Base-by-base conservation (phyloP, 73 alveolate genomes). In the Uronychia setigera region DNA sequence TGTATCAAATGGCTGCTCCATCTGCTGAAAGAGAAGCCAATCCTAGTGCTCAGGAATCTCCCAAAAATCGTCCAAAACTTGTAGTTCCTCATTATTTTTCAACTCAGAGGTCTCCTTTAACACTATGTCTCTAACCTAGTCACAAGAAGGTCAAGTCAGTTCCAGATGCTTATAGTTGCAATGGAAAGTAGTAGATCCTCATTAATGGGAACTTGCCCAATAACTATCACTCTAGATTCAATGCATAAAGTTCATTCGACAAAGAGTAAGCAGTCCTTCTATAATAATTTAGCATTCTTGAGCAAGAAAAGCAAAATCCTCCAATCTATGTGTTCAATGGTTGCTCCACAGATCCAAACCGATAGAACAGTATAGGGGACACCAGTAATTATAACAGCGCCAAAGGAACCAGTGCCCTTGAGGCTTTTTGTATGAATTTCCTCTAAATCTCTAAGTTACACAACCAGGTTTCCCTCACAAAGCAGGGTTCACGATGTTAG, bases 291-390 rank as follows among this genome's bases (percentile, higher is more conserved):
- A 46, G 67, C 67, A 46, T 46, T 46, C 19, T 5, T 46, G 67
- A 46, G n/a, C 67, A 46, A 19, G 67, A 46, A 5, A 46, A 19
- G 67, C 5, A 11, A 19, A 46, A 46, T 19, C 67, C 67, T 46
- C 67, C 67, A 5, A 46, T 46, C 19, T 46, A 46, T 19, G 67
- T 46, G 67, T 46, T 46, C 67, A 46, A 46, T 46, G 67, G 67
- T 5, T 11, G 67, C 67, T 46, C 67, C 19, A 46, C 67, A 19
- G 19, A 46, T 19, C 67, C 67, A 5, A 46, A 46, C 67, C 67
- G 67, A 11, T 46, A 46, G 67, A 46, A 46, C 67, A 46, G 67
- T 46, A n/a, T n/a, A n/a, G 67, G 67, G 67, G 67, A 5, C 67
- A 46, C 5, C 67, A 19, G 19, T 5, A 19, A 19, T 11, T 11